Percentiles rank a stretch among this genome's conserved stretches.
Conservation (phyloP, 2,329 filamentous ascomycete species). For the Ascochyta koolunga region DNA sequence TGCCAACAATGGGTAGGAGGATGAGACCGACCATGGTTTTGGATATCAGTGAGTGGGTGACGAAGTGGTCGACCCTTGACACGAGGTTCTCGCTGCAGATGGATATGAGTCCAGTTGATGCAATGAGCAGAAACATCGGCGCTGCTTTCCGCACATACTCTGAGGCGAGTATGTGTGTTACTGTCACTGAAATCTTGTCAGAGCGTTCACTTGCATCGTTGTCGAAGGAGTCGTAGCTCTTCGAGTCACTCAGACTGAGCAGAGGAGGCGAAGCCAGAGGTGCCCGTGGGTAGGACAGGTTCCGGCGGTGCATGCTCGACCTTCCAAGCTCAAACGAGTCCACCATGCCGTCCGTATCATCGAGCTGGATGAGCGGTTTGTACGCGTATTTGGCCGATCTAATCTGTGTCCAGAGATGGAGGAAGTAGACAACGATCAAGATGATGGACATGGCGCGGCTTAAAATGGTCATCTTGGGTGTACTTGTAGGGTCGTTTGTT, state of each 20-base stretch:
- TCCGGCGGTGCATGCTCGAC: not conserved
- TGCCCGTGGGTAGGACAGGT: slow-evolving; percentile 9
- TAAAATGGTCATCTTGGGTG: slow-evolving; percentile 12
- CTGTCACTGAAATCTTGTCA: not conserved
- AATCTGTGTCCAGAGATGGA: slow-evolving; percentile 23
- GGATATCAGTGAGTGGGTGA: slow-evolving; percentile 53
- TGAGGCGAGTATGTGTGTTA: not conserved
- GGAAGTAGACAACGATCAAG: slow-evolving; percentile 19
- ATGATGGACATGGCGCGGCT: slow-evolving; percentile 20
- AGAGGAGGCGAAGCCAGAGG: not conserved
- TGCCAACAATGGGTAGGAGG: slow-evolving; percentile 65
- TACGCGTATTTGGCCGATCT: slow-evolving; percentile 21
- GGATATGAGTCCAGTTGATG: slow-evolving; percentile 75
- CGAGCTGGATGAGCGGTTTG: slow-evolving; percentile 22
- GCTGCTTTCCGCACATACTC: slow-evolving; percentile 4
- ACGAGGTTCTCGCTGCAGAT: slow-evolving; percentile 70
- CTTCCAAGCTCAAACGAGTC: slow-evolving; percentile 12
- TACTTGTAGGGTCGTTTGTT: not conserved
- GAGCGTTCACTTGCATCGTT: not conserved
- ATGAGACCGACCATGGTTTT: slow-evolving; percentile 66
- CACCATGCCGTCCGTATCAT: slow-evolving; percentile 10
- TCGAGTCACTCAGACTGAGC: slow-evolving; percentile 1
- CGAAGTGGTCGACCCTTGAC: slow-evolving; percentile 59
- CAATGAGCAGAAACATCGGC: slow-evolving; percentile 53
- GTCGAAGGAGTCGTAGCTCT: slow-evolving; percentile 5